A percentile compares a stretch with the other conserved stretches of the same genome.
These are phyloP conservation scores for Lipomyces orientalis DNA, from an alignment of 805 yeast species.

Conservation along the genomic window DNA sequence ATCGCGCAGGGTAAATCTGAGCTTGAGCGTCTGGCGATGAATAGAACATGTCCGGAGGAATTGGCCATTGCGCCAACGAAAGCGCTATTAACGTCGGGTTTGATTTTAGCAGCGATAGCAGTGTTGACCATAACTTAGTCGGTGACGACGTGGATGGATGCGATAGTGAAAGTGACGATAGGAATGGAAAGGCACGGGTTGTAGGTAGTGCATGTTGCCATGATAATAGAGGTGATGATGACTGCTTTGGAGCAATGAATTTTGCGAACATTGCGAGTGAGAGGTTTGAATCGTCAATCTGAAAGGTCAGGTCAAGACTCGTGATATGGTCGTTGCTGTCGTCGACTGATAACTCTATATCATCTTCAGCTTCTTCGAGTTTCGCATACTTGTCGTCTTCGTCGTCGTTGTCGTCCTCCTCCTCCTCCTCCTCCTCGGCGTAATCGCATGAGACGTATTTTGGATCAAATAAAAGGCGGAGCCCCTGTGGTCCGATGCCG, in stretches of 20 bases:
- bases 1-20: slow-evolving; percentile 22
- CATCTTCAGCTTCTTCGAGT: slow-evolving; percentile 12
- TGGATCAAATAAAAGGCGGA: slow-evolving; percentile 28
- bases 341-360: slow-evolving; percentile 9
- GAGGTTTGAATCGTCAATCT: slow-evolving; percentile 29
- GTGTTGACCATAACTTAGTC: slow-evolving; percentile 32
- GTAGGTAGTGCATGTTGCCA: slow-evolving; percentile 85
- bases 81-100: slow-evolving; percentile 28
- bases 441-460: background rate
- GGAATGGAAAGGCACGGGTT: slow-evolving; percentile 52
- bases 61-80: slow-evolving; percentile 37
- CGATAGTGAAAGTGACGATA: slow-evolving; percentile 34
- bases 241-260: slow-evolving; percentile 72
- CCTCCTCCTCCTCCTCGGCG: background rate
- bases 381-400: background rate
- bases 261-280: slow-evolving; percentile 16
- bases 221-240: slow-evolving; percentile 77
- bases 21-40: slow-evolving; percentile 26
- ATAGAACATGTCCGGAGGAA: slow-evolving; percentile 37
- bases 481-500: slow-evolving; percentile 25
- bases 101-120: slow-evolving; percentile 25
- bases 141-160: slow-evolving; percentile 33
- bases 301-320: slow-evolving; percentile 32
- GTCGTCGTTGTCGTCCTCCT: background rate
- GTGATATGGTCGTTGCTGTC: slow-evolving; percentile 32